Evolutionary conservation across 2,329 filamentous ascomycete species (phyloP), one percentile per base, ranked within the genome.

Genomic region (Pseudogymnoascus pannorum): DNA sequence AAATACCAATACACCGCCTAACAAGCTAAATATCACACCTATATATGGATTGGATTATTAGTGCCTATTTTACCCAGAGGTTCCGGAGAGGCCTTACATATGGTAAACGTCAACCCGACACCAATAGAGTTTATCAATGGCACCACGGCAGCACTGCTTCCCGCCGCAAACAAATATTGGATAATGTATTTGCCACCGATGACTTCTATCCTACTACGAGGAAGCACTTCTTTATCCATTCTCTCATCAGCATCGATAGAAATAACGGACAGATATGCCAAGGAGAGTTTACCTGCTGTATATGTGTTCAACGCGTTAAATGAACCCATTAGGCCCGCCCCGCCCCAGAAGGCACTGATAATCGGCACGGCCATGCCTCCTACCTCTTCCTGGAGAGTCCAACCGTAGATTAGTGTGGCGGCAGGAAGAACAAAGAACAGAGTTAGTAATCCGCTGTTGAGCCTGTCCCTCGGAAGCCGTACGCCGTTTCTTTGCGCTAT

Each of bases 221-320:
- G 70, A 40, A 69, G 60, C 14, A 66, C 70, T 59, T 72, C 70
- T 68, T 59, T 11, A n/a, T 38, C 2, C 57, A 20, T 38, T 54
- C 5, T 59, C 38, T 31, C 14, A 42, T 5, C 4, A 26, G 31
- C 16, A n/a, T 14, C 22, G 36, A 8, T 5, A 40, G 5, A 18
- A 54, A 5, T 14, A 20, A 16, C 4, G 3, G 24, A 14, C 1
- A 54, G 14, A 31, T 26, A 54, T 9, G n/a, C 36, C 36, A 40
- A 40, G 36, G 36, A 7, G 16, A 40, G 16, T 69, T 57, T 64
- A 75, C 73, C 74, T 12, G 74, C 74, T 35, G 72, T 71, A 59
- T 75, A 76, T 0, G 75, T 76, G 60, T 76, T 76, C 16, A 76
- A 58, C 2, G 72, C 72, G 18, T 71, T 75, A 26, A 76, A 76